A percentile compares a stretch with the other conserved stretches of the same genome.
These are phyloP conservation scores for Yarrowia keelungensis DNA, from an alignment of 805 yeast genomes.

Conservation along the genomic window DNA sequence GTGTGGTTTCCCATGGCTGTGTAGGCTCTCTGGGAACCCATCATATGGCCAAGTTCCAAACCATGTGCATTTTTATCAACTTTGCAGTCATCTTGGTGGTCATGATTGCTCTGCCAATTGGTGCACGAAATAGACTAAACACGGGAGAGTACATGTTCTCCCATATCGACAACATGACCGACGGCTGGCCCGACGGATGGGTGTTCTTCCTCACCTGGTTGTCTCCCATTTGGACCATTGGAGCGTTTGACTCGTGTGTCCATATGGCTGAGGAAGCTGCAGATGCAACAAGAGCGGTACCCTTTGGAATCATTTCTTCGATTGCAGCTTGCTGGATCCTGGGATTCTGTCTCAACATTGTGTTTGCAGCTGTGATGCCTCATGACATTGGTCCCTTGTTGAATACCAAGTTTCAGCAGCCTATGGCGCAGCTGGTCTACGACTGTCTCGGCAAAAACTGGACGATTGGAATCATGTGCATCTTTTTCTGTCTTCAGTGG, in stretches of 20 bases:
- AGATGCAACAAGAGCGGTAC: slow-evolving; percentile 67
- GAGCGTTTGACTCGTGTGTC: slow-evolving; percentile 70
- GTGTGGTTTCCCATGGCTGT: slow-evolving; percentile 59
- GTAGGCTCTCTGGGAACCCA: slow-evolving; percentile 65
- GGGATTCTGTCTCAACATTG: slow-evolving; percentile 64
- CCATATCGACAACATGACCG: slow-evolving; percentile 54
- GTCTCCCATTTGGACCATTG: slow-evolving; percentile 81
- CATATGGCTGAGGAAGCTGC: slow-evolving; percentile 67
- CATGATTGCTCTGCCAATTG: slow-evolving; percentile 43
- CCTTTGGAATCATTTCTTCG: slow-evolving; percentile 68
- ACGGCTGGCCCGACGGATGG: slow-evolving; percentile 68
- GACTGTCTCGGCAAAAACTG: slow-evolving; percentile 68
- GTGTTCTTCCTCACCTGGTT: slow-evolving; percentile 61
- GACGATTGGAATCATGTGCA: slow-evolving; percentile 68
- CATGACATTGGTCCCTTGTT: slow-evolving; percentile 55
- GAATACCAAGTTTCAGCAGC: slow-evolving; percentile 59
- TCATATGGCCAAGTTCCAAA: slow-evolving; percentile 64
- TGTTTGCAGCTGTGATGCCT: slow-evolving; percentile 61
- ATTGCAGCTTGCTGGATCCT: slow-evolving; percentile 62
- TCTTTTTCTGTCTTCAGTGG: slow-evolving; percentile 66
- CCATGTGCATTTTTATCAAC: slow-evolving; percentile 63
- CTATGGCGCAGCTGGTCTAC: slow-evolving; percentile 68
- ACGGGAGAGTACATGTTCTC: slow-evolving; percentile 63
- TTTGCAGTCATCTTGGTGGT: slow-evolving; percentile 60
- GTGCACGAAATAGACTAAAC: slow-evolving; percentile 52